Percentiles rank a stretch among this genome's conserved stretches.
Conservation (phyloP, 176 grass and related monocot species). For the Aegilops speltoides region DNA sequence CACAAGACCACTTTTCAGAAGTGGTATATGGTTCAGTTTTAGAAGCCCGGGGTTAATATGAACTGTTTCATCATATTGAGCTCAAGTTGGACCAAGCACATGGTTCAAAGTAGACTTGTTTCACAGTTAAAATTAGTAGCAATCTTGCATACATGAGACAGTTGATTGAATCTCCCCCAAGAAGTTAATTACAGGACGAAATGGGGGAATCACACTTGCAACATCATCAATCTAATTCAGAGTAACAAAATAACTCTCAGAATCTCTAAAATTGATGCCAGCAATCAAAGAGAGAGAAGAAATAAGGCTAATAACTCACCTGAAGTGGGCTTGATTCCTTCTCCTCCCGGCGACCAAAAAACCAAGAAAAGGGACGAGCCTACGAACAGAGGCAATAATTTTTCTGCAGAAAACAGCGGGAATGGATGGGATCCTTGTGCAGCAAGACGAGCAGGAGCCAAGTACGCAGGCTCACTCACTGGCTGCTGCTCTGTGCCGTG, state of each 20-base stretch:
- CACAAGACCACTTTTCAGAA: not conserved
- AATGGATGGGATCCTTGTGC: not conserved
- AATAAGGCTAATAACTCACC: not conserved
- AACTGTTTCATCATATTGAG: not conserved
- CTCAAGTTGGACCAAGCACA: not conserved
- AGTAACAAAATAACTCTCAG: not conserved
- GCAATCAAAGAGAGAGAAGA: not conserved
- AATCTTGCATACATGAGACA: not conserved
- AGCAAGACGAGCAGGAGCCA: slow-evolving; percentile 22
- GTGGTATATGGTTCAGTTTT: not conserved
- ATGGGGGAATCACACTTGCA: not conserved
- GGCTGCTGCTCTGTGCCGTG: not conserved
- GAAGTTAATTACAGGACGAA: not conserved
- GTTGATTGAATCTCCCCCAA: not conserved
- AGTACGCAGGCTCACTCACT: not conserved
- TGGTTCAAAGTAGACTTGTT: not conserved
- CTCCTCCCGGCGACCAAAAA: not conserved
- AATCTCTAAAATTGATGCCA: not conserved
- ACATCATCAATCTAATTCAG: not conserved
- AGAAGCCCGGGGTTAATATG: not conserved
- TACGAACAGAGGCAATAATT: too few species aligned
- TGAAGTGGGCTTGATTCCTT: not conserved
- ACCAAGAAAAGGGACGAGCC: not conserved
- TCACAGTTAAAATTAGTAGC: not conserved
- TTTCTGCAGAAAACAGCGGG: not conserved